Evolutionary conservation across 2,329 filamentous ascomycete genomes (phyloP).

Genomic region (Aquanectria penicillioides): DNA sequence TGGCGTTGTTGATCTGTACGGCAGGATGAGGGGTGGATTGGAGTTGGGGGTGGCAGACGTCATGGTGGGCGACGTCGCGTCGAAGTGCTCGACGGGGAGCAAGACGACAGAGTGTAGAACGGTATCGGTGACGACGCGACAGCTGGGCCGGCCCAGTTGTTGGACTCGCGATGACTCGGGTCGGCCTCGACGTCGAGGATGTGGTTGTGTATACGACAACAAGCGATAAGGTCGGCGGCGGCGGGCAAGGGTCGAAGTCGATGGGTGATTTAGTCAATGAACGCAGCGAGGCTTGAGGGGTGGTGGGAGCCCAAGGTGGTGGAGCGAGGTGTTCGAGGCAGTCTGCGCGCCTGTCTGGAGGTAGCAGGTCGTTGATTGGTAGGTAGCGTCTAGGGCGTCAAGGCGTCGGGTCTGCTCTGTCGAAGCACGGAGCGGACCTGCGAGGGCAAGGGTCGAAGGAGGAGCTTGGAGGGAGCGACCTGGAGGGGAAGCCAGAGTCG

Average conservation of each 20-base stretch:
- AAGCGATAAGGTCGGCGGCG: conserved; percentile 26
- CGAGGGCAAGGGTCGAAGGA: conserved; percentile 10
- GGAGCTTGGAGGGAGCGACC: conserved; percentile 12
- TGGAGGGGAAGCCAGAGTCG: conserved; percentile 7
- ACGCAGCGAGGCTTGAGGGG: conserved; percentile 30
- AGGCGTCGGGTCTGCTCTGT: conserved; percentile 34
- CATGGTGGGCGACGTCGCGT: conserved; percentile 43
- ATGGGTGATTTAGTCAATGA: conserved; percentile 27
- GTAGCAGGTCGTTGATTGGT: conserved; percentile 42
- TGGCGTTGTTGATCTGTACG: conserved; percentile 51
- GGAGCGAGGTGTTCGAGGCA: conserved; percentile 34
- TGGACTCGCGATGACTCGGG: conserved; percentile 38
- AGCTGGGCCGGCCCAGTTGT: conserved; percentile 43
- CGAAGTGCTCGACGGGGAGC: conserved; percentile 5
- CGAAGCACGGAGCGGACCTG: conserved; percentile 26
- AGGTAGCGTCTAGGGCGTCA: conserved; percentile 42
- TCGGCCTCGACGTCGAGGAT: conserved; percentile 35
- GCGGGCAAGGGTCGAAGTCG: conserved; percentile 19
- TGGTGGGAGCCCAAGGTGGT: conserved; percentile 30
- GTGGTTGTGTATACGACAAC: conserved; percentile 17
- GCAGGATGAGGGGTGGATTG: conserved; percentile 45
- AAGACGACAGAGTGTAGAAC: conserved; percentile 20
- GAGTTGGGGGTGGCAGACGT: conserved; percentile 49
- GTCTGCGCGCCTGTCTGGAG: conserved; percentile 36
- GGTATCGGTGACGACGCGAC: conserved; percentile 32